A percentile compares a stretch with the other conserved stretches of the same genome.
Conservation (phyloP, 805 yeast species). For the Lipomyces anomalus region DNA sequence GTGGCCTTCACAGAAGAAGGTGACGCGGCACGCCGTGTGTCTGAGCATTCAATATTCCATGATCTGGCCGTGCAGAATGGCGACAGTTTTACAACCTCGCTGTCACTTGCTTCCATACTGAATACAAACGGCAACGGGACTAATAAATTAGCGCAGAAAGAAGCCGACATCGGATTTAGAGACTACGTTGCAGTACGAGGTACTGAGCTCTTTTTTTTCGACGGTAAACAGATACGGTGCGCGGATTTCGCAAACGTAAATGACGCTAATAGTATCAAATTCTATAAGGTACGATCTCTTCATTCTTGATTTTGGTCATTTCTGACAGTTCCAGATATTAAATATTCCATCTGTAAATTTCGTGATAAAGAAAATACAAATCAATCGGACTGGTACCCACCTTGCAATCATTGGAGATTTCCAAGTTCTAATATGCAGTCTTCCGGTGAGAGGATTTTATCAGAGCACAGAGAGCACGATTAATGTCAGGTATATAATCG, state of each 20-base stretch:
- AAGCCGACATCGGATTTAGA: no score
- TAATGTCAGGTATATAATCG: constrained; percentile 7
- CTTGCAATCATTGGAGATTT: constrained; percentile 22
- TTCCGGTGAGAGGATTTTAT: constrained; percentile 18
- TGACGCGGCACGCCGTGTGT: no score
- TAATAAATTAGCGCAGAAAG: no score
- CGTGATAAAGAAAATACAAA: constrained; percentile 9
- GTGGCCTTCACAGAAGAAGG: no score
- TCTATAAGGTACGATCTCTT: constrained; percentile 10
- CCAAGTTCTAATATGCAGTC: constrained; percentile 6
- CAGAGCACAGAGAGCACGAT: constrained; percentile 5
- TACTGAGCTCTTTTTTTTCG: constrained; percentile 13
- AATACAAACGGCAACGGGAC: no score
- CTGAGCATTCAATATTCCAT: no score
- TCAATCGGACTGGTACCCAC: constrained; percentile 19
- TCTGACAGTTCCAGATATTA: constrained; percentile 8
- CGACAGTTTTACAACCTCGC: no score
- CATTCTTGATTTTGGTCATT: not conserved
- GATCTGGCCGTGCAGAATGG: no score
- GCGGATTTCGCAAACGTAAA: constrained; percentile 9
- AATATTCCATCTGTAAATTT: constrained; percentile 13
- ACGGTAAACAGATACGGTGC: constrained; percentile 14
- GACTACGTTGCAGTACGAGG: constrained; percentile 20
- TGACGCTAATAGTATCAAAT: constrained; percentile 2
- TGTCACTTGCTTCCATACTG: no score